A percentile compares a stretch with the other conserved stretches of the same genome.
Evolutionary conservation across 495 filamentous ascomycete genomes (phyloP).

Genomic region (Lasiosphaeriaceae sp.): DNA sequence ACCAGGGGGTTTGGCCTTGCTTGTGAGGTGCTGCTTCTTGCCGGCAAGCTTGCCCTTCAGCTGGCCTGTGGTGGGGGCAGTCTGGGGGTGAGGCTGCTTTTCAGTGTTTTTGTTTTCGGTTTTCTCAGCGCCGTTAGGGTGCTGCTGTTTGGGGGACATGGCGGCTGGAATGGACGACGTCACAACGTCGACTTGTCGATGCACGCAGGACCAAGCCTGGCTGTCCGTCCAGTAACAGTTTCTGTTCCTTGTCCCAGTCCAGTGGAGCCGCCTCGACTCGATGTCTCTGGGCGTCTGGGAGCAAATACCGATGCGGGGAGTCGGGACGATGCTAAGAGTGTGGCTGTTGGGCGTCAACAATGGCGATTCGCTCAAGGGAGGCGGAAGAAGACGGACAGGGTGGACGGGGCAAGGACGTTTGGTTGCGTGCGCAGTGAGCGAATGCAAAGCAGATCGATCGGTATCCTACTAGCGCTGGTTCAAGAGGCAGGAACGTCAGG

Average conservation of each 20-base stretch:
- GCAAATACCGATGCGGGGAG: neutral
- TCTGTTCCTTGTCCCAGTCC: no score
- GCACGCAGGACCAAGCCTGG: no score
- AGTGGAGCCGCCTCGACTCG: no score
- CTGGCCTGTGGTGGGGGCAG: conserved; percentile 2
- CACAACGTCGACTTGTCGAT: neutral
- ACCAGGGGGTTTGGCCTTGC: conserved; percentile 59
- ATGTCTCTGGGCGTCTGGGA: no score
- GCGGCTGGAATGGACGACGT: neutral
- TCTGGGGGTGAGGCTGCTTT: neutral
- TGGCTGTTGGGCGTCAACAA: neutral
- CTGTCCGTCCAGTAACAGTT: no score
- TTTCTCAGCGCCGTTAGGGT: neutral
- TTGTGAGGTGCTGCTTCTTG: conserved; percentile 54
- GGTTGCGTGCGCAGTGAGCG: no score
- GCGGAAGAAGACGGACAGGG: neutral
- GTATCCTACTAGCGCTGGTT: no score
- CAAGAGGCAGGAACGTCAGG: no score
- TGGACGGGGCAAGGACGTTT: no score
- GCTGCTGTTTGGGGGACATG: neutral
- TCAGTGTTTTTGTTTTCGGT: no score
- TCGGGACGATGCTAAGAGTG: neutral
- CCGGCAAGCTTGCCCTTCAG: conserved; percentile 49
- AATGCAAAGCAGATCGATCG: neutral
- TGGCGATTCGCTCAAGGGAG: neutral